Conservation (phyloP, 1,139 yeast genomes). For the Keqinozyma sinolaborantium region DNA sequence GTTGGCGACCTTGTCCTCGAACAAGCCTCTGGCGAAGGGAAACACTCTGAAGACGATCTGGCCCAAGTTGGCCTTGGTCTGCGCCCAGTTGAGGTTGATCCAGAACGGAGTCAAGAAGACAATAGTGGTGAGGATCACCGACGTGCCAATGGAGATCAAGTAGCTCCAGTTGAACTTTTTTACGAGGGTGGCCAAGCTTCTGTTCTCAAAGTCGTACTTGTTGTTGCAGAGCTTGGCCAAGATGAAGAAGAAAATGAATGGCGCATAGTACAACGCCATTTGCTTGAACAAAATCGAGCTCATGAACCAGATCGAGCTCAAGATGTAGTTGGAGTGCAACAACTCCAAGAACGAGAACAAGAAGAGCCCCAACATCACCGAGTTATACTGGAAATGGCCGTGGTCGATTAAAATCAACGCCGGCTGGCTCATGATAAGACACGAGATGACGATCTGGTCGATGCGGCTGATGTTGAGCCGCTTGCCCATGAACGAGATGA, state of each 20-base stretch:
- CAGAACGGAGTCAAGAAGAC: slow-evolving; percentile 63
- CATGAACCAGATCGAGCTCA: slow-evolving; percentile 81
- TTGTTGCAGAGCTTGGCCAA: slow-evolving; percentile 41
- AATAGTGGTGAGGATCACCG: slow-evolving; percentile 57
- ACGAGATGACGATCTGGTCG: slow-evolving; percentile 73
- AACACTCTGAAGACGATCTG: slow-evolving; percentile 67
- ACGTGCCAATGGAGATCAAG: slow-evolving; percentile 56
- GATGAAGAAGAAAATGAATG: slow-evolving; percentile 77
- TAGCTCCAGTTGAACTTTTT: slow-evolving; percentile 34
- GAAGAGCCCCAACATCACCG: slow-evolving; percentile 89
- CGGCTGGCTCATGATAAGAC: slow-evolving; percentile 78
- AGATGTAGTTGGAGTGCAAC: slow-evolving; percentile 55
- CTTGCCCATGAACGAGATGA: slow-evolving; percentile 65
- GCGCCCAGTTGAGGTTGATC: slow-evolving; percentile 13
- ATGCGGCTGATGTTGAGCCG: slow-evolving; percentile 53
- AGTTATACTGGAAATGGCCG: slow-evolving; percentile 95
- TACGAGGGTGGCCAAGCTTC: slow-evolving; percentile 7
- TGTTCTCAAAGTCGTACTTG: slow-evolving; percentile 12
- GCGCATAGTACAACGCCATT: slow-evolving; percentile 92
- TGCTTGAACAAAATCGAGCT: slow-evolving; percentile 83
- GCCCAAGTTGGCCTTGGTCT: slow-evolving; percentile 13
- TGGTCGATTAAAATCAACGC: slow-evolving; percentile 83
- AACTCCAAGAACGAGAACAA: slow-evolving; percentile 66
- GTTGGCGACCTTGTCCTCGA: slow-evolving; percentile 96
- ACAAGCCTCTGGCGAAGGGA: slow-evolving; percentile 91